Conservation (phyloP, 331 rosid genomes). For the Rosa hybrid region DNA sequence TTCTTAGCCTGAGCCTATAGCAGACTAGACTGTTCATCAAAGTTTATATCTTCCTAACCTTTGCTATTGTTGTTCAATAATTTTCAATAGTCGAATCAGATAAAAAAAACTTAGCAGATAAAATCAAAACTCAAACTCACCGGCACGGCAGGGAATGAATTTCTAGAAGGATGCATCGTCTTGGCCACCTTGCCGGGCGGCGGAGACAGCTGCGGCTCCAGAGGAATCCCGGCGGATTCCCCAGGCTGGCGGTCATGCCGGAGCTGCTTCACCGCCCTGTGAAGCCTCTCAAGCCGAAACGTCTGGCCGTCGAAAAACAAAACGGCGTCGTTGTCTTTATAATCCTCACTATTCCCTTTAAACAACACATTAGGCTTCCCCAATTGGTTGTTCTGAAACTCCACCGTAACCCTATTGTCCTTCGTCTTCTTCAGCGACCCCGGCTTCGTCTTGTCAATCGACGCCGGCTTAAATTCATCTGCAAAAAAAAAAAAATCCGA, state of each 20-base stretch:
- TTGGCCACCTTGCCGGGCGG: conserved; percentile 54
- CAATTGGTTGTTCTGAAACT: conserved; percentile 80
- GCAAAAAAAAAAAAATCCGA: conserved; percentile 9
- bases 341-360: conserved; percentile 84
- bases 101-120: not conserved
- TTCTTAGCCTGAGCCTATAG: too few relatives aligned
- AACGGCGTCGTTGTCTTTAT: conserved; percentile 81
- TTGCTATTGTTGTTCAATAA: too few relatives aligned
- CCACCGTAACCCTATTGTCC: conserved; percentile 82
- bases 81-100: too few relatives aligned
- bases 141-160: conserved; percentile 54
- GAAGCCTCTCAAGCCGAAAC: conserved; percentile 74
- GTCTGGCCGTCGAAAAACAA: conserved; percentile 82
- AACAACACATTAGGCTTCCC: conserved; percentile 89
- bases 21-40: not conserved
- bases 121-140: conserved; percentile 45
- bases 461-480: conserved; percentile 97
- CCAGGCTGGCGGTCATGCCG: conserved; percentile 86
- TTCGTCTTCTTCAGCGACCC: conserved; percentile 78
- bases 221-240: conserved; percentile 58
- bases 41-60: not conserved
- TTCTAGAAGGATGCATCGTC: conserved; percentile 44
- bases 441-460: conserved; percentile 77
- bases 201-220: conserved; percentile 75
- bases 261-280: conserved; percentile 80